Evolutionary conservation across 169 alveolate species (phyloP), one percentile per base, ranked within the genome.

Genomic region (Theileria equi): DNA sequence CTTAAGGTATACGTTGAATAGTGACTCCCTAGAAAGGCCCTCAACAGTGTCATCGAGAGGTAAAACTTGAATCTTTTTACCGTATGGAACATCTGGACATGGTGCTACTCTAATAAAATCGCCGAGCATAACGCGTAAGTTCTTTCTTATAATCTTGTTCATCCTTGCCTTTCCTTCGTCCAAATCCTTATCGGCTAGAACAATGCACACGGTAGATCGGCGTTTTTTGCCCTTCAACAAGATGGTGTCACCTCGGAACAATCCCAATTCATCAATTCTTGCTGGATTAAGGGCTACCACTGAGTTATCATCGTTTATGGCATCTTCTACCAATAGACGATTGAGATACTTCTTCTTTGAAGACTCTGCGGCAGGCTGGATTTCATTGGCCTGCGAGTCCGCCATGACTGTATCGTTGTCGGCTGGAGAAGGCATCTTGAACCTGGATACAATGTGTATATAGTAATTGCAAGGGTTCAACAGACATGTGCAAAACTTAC

Each of bases 21-120:
- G 88, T 60, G 98, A 95, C 61, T 98, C 99, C 73, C 77, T 87
- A 26, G 98, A 94, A 59, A 98, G 93, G 16, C 99, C 99, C 79
- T 97, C 99, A 26, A 98, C 93, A 44, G 99, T 94, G 72, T 98
- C 99, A 80, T 97, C 99, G 40, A 98, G 88, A 4, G 99, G 99
- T 32, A 98, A 77, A 57, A 98, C 98, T 82, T 98, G 99, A 3
- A 97, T 93, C 66, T 97, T 93, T 81, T 96, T 95, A 35, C 99
- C 99, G 88, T 96, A 96, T 0, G 99, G 99, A 41, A 96, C 98
- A 70, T 97, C 99, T 34, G 97, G 96, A 77, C 97, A 93, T 3
- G 98, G 95, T 68, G 93, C 91, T 28, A 97, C 96, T 54, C 95
- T 88, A 48, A 96, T 97, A 32, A 96, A 89, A 76, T 97, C 99